Percentiles rank a stretch among this genome's conserved stretches.
Evolutionary conservation across 83 land plant species (phyloP).

Genomic region (Larix sibirica): DNA sequence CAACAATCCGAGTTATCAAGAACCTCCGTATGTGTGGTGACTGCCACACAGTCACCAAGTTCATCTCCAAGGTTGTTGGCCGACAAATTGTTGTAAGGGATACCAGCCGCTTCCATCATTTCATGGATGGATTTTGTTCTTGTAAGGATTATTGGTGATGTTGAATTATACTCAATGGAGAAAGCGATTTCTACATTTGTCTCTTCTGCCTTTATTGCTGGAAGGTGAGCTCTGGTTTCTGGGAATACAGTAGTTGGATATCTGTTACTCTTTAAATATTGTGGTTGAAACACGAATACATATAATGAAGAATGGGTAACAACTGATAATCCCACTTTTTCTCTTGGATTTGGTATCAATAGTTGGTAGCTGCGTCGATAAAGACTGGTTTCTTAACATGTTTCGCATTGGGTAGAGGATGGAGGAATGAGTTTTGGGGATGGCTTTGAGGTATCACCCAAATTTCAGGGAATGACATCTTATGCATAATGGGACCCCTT

Average conservation of each 20-base stretch:
- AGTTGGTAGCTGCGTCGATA: not conserved
- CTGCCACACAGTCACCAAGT: conserved; percentile 9
- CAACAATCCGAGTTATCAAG: conserved; percentile 3
- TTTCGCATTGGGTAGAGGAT: too few relatives aligned
- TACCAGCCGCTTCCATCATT: not conserved
- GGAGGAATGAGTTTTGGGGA: too few relatives aligned
- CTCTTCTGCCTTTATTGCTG: not conserved
- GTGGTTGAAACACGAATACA: not conserved
- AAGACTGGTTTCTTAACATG: too few relatives aligned
- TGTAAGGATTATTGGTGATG: conserved; percentile 11
- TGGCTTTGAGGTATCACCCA: too few relatives aligned
- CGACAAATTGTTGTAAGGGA: not conserved
- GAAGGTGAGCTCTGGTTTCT: not conserved
- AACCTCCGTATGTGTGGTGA: conserved; percentile 14
- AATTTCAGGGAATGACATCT: too few relatives aligned
- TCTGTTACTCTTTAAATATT: not conserved
- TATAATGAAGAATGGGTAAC: not conserved
- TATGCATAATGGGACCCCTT: too few relatives aligned
- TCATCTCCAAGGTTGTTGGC: not conserved
- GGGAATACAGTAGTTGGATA: not conserved
- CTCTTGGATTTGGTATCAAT: not conserved
- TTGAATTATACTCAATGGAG: not conserved
- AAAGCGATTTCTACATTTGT: not conserved
- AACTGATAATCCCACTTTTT: not conserved
- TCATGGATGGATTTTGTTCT: conserved; percentile 8